Percentiles rank a stretch among this genome's conserved stretches.
Evolutionary conservation across 306 rosid genomes (phyloP).

Genomic region (Notholithocarpus densiflorus): DNA sequence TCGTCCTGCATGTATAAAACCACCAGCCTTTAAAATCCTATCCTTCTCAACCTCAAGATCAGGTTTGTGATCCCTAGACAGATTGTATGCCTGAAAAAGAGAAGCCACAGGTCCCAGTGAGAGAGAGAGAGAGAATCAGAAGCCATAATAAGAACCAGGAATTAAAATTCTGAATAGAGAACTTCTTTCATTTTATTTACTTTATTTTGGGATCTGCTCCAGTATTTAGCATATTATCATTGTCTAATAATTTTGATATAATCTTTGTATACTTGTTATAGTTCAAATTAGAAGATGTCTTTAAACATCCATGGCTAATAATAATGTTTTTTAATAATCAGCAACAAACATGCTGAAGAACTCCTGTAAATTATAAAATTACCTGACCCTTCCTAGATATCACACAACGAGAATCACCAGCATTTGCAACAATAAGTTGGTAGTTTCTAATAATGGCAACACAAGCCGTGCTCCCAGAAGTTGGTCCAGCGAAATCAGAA

Average conservation of each 20-base stretch:
- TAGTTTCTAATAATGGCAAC: conserved; percentile 82
- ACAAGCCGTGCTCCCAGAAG: conserved; percentile 97
- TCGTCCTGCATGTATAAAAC: conserved; percentile 94
- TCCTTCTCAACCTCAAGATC: conserved; percentile 91
- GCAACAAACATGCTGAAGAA: conserved; percentile 11
- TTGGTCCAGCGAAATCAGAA: conserved; percentile 93
- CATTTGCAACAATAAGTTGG: conserved; percentile 84
- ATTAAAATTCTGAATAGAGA: not conserved
- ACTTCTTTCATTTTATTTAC: not conserved
- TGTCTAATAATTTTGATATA: not conserved
- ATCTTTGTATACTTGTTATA: not conserved
- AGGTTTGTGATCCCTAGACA: conserved; percentile 97
- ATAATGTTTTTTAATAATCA: not conserved
- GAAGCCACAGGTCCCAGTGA: conserved; percentile 1
- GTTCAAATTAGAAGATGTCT: not conserved
- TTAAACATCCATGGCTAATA: not conserved
- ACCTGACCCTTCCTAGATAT: conserved; percentile 96
- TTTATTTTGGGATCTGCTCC: not conserved
- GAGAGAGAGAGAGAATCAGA: not conserved
- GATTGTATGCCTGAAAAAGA: conserved; percentile 76
- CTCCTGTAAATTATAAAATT: conserved; percentile 16
- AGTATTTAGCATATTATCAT: not conserved
- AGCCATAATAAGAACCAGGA: not conserved
- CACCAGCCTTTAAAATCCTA: conserved; percentile 88
- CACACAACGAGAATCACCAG: conserved; percentile 98